Base-by-base conservation (phyloP, 441 rosid genomes). In the Populus hybrid region DNA sequence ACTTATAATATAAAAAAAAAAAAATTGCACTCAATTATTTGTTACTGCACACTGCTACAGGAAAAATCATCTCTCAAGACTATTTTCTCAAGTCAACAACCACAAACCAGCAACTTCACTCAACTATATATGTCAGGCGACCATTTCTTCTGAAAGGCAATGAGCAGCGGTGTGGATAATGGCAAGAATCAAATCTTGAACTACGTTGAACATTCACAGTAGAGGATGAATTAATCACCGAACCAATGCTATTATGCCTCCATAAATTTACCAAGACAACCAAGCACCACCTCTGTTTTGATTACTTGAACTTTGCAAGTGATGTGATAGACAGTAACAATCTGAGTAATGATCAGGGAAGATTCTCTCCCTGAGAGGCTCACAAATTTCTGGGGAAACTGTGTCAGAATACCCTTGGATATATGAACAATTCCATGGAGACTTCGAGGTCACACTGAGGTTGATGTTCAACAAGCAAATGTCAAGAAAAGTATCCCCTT, bases 401-500 rank as follows among this genome's bases (percentile, higher is more conserved):
- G 79, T 81, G 67, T 89, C 82, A 57, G 97, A 96, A 79, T 89
- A 96, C 26, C 99, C 99, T 83, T 86, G 86, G 78, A 94, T 68
- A 78, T 85, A 71, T 1, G 99, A 90, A 80, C 98, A 96, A 77
- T 85, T 87, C 99, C 99, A 96, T 0, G 97, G 92, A 73, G 88
- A 40, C 84, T 80, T 79, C 21, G 89, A 80, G 24, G 87, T 89
- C 74, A 83, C 80, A 20, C 73, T 75, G 57, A 96, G 86, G 70
- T 83, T 83, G 73, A 94, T 86, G 84, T 91, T 92, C 73, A 81
- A 86, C 68, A 94, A 85, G 88, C 99, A 96, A 81, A 94, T 84
- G 76, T 93, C 80, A 42, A 6, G 81, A 78, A 96, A 96, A 68
- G 65, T 83, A 81, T 88, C 93, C 59, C 91, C 97, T 86, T 91